A percentile compares a stretch with the other conserved stretches of the same genome.
Conservation (phyloP, 1,139 yeast species). For the Taiozyma onychis region DNA sequence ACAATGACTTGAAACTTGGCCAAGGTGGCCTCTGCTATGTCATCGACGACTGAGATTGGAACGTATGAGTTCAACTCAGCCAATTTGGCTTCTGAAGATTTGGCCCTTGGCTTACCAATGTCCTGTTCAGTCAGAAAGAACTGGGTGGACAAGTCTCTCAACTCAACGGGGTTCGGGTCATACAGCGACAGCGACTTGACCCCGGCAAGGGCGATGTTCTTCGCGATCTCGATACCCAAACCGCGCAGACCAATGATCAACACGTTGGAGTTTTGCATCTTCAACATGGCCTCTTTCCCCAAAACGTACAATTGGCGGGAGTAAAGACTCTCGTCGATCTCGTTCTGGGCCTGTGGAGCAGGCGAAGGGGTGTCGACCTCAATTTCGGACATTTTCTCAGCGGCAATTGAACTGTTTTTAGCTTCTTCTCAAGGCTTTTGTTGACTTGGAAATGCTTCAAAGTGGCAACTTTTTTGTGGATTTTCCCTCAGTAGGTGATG, state of each 20-base stretch:
- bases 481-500: slow-evolving; percentile 1
- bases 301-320: slow-evolving; percentile 92
- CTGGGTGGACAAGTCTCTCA: slow-evolving; percentile 81
- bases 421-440: background rate
- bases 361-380: slow-evolving; percentile 1
- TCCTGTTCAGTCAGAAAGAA: slow-evolving; percentile 72
- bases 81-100: slow-evolving; percentile 56
- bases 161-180: slow-evolving; percentile 67
- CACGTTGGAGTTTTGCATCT: slow-evolving; percentile 91
- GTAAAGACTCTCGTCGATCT: slow-evolving; percentile 88
- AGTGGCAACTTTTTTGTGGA: background rate
- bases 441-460: background rate
- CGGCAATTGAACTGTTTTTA: background rate
- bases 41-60: slow-evolving; percentile 67
- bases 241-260: slow-evolving; percentile 86
- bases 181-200: slow-evolving; percentile 87
- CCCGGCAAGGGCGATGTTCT: slow-evolving; percentile 94
- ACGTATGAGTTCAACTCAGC: slow-evolving; percentile 87
- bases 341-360: slow-evolving; percentile 18
- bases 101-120: slow-evolving; percentile 73
- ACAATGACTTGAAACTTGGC: slow-evolving; percentile 70
- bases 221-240: slow-evolving; percentile 92
- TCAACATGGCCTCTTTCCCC: slow-evolving; percentile 96
- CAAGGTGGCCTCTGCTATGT: slow-evolving; percentile 46
- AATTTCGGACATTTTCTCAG: background rate